Percentiles rank a stretch among this genome's conserved stretches.
These are phyloP conservation scores for Neoconidiobolus thromboides DNA, from an alignment of 371 early-diverging fungal genomes.

Conservation along the genomic window DNA sequence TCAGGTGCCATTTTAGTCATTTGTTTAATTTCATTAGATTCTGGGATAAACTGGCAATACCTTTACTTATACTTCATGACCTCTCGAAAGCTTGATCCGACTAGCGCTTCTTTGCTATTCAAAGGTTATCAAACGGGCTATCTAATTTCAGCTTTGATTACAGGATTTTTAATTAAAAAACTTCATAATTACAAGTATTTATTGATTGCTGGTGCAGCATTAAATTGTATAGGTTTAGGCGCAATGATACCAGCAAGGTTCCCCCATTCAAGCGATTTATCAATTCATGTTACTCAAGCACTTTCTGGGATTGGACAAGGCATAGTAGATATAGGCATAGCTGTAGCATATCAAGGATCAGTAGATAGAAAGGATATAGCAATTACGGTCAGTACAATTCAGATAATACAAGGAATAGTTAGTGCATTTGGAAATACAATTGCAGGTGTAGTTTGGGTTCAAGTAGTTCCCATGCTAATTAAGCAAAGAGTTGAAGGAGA, in stretches of 20 bases:
- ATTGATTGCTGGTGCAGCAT: constrained; percentile 12
- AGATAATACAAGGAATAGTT: background rate
- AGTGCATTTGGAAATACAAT: background rate
- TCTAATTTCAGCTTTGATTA: background rate
- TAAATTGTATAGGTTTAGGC: constrained; percentile 19
- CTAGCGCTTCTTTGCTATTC: background rate
- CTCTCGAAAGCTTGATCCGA: background rate
- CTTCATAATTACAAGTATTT: background rate
- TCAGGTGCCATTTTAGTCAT: background rate
- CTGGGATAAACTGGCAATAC: background rate
- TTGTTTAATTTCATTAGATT: background rate
- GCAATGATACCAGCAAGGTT: constrained; percentile 24
- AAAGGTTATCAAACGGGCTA: background rate
- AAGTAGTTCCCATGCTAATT: background rate
- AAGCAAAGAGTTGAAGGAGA: background rate
- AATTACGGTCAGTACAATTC: too few relatives aligned
- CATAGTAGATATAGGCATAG: constrained; percentile 15
- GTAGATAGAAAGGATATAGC: background rate
- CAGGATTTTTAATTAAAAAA: background rate
- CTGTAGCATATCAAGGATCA: constrained; percentile 2
- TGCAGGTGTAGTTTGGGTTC: background rate
- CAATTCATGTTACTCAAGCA: constrained; percentile 20
- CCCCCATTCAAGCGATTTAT: constrained; percentile 15
- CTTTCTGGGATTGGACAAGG: constrained; percentile 22
- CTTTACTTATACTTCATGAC: background rate